Evolutionary conservation across 1,284 basidiomycete genomes (phyloP), one percentile per base, ranked within the genome.

Genomic region (Ustilago nuda): DNA sequence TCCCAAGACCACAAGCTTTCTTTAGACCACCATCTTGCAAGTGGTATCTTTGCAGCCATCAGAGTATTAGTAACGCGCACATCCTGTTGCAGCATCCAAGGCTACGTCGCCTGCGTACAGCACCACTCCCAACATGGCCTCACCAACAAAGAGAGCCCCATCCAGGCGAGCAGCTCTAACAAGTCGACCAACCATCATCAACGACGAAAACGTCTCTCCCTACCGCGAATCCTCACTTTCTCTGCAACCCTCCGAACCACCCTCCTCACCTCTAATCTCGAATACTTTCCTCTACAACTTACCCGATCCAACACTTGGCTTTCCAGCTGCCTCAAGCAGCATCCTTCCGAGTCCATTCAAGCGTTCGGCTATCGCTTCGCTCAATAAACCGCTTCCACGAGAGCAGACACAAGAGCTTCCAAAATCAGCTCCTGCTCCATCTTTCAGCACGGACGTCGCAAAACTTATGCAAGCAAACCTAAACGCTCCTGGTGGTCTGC

Each of bases 201-300:
- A 71, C 61, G 70, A 73, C 61, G 70, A 72, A 35, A 72, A 72
- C 57, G 45, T 62, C 30, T 60, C 61, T 23, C 69, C 74, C 30
- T 61, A 57, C 19, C 55, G 15, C 2, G 61, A 75, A 0, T 9
- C 27, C 13, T 66, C 73, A 15, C 37, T 58, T 8, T 61, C 65
- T 1, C 32, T 71, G 19, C 58, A 68, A 12, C 65, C 48, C 8
- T 52, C 43, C 30, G 62, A 75, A 39, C 66, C 59, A 1, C 63
- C 61, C 2, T 71, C 67, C 1, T 76, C 73, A 4, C 73, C 73
- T 1, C 68, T 76, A 9, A 33, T 66, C 48, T 63, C 63, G 41
- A 76, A 76, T 51, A 71, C 65, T 61, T 66, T 71, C 37, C 68
- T 76, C 45, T 76, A 76, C 73, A 76, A 71, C 50, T 45, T 76